Base-by-base conservation (phyloP, 176 grass and related monocot genomes). In the Rhipidocladum racemiflorum region DNA sequence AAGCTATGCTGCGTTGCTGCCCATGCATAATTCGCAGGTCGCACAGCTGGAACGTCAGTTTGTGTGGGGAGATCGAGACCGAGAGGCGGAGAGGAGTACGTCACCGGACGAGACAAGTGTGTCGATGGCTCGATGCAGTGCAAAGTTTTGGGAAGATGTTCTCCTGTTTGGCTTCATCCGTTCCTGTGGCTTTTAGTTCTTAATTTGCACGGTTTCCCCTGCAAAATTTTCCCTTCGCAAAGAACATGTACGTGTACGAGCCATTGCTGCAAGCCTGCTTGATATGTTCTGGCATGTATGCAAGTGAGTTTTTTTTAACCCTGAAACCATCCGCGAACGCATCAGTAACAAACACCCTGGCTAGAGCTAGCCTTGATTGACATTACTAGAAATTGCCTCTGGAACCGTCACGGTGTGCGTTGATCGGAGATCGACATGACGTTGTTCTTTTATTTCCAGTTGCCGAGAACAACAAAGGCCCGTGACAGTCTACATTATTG, bases 401-500 rank as follows among this genome's bases (percentile, higher is more conserved):
- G 34, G 53, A 76, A 44, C 54, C 15, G 9, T 42, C 34, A 16
- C 21, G 24, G 3, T 14, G 16, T 67, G 11, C 21, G 0, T 40
- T 29, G 63, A 68, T 68, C 21, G 14, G 63, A 67, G n/a, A 20
- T 80, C 48, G 48, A 42, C 63, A 53, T 11, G 6, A 10, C 14
- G 36, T 43, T 64, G 16, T 55, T 81, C 5, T 29, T 70, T 21
- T 30, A 68, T 43, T n/a, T 36, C 63, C 35, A 56, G 14, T 80
- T 80, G 64, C 34, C 78, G 35, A 20, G 16, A 80, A 39, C 18
- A 51, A 80, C 64, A 56, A 80, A 17, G 8, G 34, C 78, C 42
- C 78, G 78, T 80, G 78, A 68, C 34, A 5, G 14, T 39, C 39
- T 79, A 21, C 62, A 80, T 80, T 66, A 80, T 54, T 54, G 46